A percentile compares a stretch with the other conserved stretches of the same genome.
Evolutionary conservation across 805 yeast genomes (phyloP).

Genomic region (Suhomyces xylopsoci): DNA sequence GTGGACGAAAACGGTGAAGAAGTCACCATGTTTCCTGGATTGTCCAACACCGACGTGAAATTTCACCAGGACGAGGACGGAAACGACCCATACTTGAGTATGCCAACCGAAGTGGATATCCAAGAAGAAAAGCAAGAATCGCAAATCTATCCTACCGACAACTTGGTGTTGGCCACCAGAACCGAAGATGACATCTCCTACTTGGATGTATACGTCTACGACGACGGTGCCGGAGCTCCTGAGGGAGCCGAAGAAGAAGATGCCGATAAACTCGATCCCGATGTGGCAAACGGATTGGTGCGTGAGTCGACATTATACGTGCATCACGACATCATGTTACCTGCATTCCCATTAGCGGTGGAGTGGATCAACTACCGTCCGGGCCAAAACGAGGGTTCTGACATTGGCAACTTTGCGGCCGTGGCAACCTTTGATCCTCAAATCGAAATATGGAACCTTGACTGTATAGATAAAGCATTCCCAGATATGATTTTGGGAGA

Average conservation of each 20-base stretch:
- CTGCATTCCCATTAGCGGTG: conserved; percentile 93
- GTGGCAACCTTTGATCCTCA: conserved; percentile 97
- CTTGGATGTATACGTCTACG: conserved; percentile 90
- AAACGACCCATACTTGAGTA: conserved; percentile 58
- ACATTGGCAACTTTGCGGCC: conserved; percentile 89
- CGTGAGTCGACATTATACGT: conserved; percentile 80
- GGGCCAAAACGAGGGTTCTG: conserved; percentile 36
- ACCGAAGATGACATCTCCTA: conserved; percentile 95
- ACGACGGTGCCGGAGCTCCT: conserved; percentile 88
- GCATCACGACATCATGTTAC: conserved; percentile 95
- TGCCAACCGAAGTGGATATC: conserved; percentile 60
- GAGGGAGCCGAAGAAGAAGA: conserved; percentile 63
- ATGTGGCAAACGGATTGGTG: conserved; percentile 66
- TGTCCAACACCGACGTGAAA: conserved; percentile 52
- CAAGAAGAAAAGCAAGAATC: conserved; percentile 79
- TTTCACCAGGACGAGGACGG: conserved; percentile 47
- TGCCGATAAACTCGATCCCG: conserved; percentile 65
- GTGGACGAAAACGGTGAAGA: conserved; percentile 56
- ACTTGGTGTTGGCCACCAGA: conserved; percentile 83
- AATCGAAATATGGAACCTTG: conserved; percentile 95
- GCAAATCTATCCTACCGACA: conserved; percentile 87
- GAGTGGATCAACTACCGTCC: conserved; percentile 90
- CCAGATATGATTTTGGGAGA: conserved; percentile 93
- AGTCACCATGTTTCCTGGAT: conserved; percentile 69
- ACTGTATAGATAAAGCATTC: conserved; percentile 86